phyloP scores from a whole-genome alignment of 257 asterid species.

The Datura wrightii region DNA sequence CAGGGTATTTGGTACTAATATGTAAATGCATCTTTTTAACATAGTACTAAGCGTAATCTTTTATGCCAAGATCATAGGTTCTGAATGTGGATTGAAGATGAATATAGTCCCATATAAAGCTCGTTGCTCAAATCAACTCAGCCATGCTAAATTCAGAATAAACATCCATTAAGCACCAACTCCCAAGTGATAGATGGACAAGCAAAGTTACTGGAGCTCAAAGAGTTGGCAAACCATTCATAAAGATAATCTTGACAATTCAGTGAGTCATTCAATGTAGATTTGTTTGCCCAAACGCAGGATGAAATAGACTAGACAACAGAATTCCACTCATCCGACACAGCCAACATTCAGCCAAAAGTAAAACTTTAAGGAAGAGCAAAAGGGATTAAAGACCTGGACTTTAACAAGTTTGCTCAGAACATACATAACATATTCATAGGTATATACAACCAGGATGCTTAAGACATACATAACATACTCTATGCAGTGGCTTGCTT shows the following conservation, averaged over 20 bases:
- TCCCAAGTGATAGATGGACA: neutral
- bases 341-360: conserved; percentile 11
- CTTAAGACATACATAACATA: neutral
- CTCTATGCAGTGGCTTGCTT: neutral
- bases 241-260: neutral
- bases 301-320: neutral
- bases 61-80: neutral
- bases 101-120: neutral
- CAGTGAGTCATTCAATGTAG: neutral
- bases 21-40: neutral
- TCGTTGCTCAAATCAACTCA: neutral
- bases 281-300: neutral
- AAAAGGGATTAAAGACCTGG: neutral
- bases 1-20: neutral
- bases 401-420: conserved; percentile 10
- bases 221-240: neutral
- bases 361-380: conserved; percentile 16
- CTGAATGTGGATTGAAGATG: neutral
- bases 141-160: neutral
- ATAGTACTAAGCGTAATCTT: neutral
- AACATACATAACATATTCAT: conserved; percentile 15
- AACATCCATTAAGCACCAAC: neutral
- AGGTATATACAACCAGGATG: neutral
- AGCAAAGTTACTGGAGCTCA: neutral
- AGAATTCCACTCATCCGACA: neutral